Conservation (phyloP, 371 early-diverging fungal genomes). For the Rhizopus arrhizus region DNA sequence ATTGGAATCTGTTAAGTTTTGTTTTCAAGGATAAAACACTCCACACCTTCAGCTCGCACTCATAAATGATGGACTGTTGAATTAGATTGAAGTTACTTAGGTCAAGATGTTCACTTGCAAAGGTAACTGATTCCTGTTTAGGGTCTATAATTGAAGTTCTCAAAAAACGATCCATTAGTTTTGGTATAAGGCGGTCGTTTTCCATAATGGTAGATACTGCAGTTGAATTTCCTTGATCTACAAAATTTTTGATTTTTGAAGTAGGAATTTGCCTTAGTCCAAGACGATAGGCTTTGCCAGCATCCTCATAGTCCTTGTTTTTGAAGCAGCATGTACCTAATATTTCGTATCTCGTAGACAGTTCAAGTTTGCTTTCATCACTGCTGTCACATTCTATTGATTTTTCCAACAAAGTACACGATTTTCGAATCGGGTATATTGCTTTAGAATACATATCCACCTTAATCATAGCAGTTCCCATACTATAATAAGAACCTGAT, state of each 20-base stretch:
- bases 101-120: conserved; percentile 34
- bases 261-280: conserved; percentile 37
- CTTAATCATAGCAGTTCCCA: conserved; percentile 41
- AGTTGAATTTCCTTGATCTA: conserved; percentile 19
- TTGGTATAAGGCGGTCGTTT: conserved; percentile 33
- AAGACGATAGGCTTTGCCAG: conserved; percentile 31
- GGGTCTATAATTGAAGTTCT: conserved; percentile 34
- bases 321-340: conserved; percentile 43
- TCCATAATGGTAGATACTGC: conserved; percentile 32
- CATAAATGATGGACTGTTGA: conserved; percentile 34
- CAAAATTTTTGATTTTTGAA: conserved; percentile 33
- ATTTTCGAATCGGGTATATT: conserved; percentile 39
- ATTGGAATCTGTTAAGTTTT: conserved; percentile 30
- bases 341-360: conserved; percentile 48
- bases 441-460: conserved; percentile 27
- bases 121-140: conserved; percentile 19
- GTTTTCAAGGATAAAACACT: conserved; percentile 26
- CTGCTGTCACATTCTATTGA: conserved; percentile 24
- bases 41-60: conserved; percentile 45
- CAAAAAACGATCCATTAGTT: conserved; percentile 48
- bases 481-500: conserved; percentile 35
- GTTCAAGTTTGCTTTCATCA: conserved; percentile 34
- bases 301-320: conserved; percentile 32
- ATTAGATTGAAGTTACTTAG: conserved; percentile 9
- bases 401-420: conserved; percentile 40